Evolutionary conservation across 176 grass and related monocot species (phyloP), one percentile per base, ranked within the genome.

Genomic region (Hsuehochloa calcarea): DNA sequence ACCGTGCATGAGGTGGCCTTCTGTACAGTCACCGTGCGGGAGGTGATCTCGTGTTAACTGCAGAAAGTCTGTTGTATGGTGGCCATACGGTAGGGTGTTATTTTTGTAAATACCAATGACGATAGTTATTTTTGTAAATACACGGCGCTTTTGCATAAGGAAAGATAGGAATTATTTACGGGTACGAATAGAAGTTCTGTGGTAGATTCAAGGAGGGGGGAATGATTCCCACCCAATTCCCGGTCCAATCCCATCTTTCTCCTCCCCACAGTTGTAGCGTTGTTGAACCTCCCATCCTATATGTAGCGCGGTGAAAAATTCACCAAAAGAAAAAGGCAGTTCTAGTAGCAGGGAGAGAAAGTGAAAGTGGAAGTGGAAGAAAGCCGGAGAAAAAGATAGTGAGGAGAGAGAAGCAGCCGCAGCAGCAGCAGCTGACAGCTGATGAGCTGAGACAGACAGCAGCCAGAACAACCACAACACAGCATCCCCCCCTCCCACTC

Each of bases 361-460:
- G 19, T 15, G 55, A 54, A 59, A n/a, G 27, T 3, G 7, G 4
- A 5, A 43, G 66, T 2, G 31, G 12, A 44, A 44, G 12, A 63
- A 45, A 63, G 56, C 14, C 9, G 34, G 71, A 22, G 56, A 14
- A 23, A 59, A 52, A 62, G 55, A 35, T 35, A 38, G 25, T 10
- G 65, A 74, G n/a, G n/a, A n/a, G 47, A 70, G 10, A 37, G 44
- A 8, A 17, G 70, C 14, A 31, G 26, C 31, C 55, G 74, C 6
- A 60, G 86, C 79, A 31, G 26, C 31, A 67, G 74, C 6, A 60
- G 86, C 79, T 68, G 83, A 77, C 73, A 68, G 35, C 49, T 40
- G 59, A 84, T 60, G 35, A 68, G 35, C 49, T 40, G 59, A 84
- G 60, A 46, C 63, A 40, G 74, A 68, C 50, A 35, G 74, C 74